Percentiles rank a stretch among this genome's conserved stretches.
These are phyloP conservation scores for Leishmania arabica DNA, from an alignment of 208 protist genomes.

Conservation along the genomic window DNA sequence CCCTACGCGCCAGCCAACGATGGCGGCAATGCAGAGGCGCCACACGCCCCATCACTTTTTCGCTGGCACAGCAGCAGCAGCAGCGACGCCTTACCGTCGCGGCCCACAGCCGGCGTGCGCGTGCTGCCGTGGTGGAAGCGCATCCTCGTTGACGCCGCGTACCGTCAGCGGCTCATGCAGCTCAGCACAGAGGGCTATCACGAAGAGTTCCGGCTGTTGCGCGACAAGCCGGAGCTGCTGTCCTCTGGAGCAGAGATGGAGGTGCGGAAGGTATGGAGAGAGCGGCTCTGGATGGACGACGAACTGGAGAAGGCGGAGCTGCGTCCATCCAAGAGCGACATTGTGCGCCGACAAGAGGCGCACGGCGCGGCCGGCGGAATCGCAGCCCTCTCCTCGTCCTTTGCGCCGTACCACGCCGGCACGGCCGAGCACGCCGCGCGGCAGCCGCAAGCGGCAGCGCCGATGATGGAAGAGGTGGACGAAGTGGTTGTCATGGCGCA, in stretches of 20 bases:
- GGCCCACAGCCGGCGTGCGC: not conserved
- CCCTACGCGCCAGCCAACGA: not conserved
- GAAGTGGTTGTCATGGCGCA: constrained; percentile 51
- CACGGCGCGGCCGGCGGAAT: not conserved
- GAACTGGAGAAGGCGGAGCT: constrained; percentile 10
- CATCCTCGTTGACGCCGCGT: constrained; percentile 55
- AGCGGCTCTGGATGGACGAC: constrained; percentile 23
- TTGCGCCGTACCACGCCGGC: not conserved
- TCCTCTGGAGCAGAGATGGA: constrained; percentile 34
- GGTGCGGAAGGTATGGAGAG: constrained; percentile 18
- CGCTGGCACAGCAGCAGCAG: not conserved
- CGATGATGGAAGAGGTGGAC: constrained; percentile 22
- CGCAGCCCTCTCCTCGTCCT: not conserved
- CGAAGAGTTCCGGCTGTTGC: constrained; percentile 52
- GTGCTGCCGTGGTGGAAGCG: constrained; percentile 84
- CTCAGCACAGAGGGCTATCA: constrained; percentile 57
- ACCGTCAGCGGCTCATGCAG: constrained; percentile 49
- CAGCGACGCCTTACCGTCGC: not conserved
- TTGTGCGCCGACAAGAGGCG: not conserved
- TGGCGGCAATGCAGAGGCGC: not conserved
- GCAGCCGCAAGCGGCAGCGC: not conserved
- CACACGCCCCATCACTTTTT: not conserved
- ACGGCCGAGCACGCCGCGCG: not conserved
- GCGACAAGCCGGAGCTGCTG: constrained; percentile 43
- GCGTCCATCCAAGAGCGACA: constrained; percentile 6